Conservation (phyloP, 495 filamentous ascomycete genomes). For the Aspergillus wentii region DNA sequence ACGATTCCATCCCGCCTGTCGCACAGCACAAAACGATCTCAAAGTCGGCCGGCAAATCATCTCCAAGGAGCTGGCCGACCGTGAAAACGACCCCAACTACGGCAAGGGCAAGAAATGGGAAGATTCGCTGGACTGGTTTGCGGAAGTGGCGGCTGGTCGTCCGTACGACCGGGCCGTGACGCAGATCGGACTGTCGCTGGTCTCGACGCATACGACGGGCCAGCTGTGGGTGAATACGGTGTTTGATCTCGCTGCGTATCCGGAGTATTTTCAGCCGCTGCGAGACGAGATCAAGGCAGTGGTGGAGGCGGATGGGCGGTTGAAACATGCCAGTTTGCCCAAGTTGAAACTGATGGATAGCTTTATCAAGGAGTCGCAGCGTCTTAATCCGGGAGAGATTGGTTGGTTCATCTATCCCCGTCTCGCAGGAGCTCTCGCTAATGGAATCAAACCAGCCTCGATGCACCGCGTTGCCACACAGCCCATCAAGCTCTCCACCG, state of each 20-base stretch:
- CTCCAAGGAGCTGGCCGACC: no score
- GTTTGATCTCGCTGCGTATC: slow-evolving; percentile 34
- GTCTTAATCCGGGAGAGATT: slow-evolving; percentile 22
- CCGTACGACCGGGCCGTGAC: slow-evolving; percentile 13
- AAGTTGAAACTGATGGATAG: slow-evolving; percentile 49
- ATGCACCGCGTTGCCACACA: slow-evolving; percentile 35
- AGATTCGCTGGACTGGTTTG: slow-evolving; percentile 34
- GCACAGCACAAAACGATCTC: no score
- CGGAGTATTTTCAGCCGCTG: slow-evolving; percentile 29
- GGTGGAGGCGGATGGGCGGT: slow-evolving; percentile 25
- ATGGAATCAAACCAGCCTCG: no score
- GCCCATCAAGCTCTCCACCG: slow-evolving; percentile 28
- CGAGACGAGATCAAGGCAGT: slow-evolving; percentile 34
- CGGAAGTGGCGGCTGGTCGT: slow-evolving; percentile 16
- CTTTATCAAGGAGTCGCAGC: slow-evolving; percentile 34
- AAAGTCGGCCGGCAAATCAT: no score
- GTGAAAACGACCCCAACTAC: no score
- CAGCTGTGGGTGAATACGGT: slow-evolving; percentile 32
- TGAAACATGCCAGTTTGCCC: slow-evolving; percentile 42
- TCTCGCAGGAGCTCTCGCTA: no score
- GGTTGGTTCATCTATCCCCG: no score
- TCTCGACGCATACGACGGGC: slow-evolving; percentile 42
- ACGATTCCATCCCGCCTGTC: no score
- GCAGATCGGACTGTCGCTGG: slow-evolving; percentile 32
- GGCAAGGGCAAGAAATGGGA: slow-evolving; percentile 22